phyloP scores from a whole-genome alignment of 768 basidiomycete genomes.

The Gautieria morchelliformis region DNA sequence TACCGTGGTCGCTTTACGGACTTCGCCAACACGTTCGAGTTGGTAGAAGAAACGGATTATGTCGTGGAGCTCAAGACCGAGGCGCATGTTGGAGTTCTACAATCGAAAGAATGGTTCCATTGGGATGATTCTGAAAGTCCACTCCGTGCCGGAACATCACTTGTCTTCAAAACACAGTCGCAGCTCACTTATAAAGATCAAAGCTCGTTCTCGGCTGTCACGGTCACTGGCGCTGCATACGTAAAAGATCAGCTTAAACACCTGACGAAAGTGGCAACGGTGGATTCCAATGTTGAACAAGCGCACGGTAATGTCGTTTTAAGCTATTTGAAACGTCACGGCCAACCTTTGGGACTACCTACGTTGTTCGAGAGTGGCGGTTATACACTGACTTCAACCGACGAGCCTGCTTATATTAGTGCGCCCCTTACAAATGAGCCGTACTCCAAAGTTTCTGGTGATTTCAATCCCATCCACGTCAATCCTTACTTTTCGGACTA shows the following conservation, averaged over 20 bases:
- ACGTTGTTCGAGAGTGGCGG: conserved; percentile 77
- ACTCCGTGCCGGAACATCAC: conserved; percentile 66
- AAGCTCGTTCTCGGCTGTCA: conserved; percentile 68
- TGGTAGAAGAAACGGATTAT: conserved; percentile 83
- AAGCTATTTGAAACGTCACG: conserved; percentile 88
- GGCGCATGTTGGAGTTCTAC: conserved; percentile 79
- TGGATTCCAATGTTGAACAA: conserved; percentile 81
- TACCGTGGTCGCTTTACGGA: conserved; percentile 93
- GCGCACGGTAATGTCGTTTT: conserved; percentile 90
- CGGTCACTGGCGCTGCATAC: conserved; percentile 79
- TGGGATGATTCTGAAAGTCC: conserved; percentile 82
- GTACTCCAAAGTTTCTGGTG: conserved; percentile 92
- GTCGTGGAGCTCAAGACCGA: conserved; percentile 64
- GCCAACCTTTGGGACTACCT: conserved; percentile 64
- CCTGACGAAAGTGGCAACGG: conserved; percentile 78
- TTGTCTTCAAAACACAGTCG: conserved; percentile 85
- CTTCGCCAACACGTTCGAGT: conserved; percentile 94
- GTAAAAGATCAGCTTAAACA: conserved; percentile 82
- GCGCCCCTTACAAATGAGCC: conserved; percentile 90
- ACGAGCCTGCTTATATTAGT: conserved; percentile 55
- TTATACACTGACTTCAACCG: conserved; percentile 67
- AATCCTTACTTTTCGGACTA: conserved; percentile 98
- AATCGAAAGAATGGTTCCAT: conserved; percentile 96
- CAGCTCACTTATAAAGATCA: conserved; percentile 89
- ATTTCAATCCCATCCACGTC: conserved; percentile 98